Evolutionary conservation across 23 red algal species (phyloP).

Genomic region (Gracilaria caudata): DNA sequence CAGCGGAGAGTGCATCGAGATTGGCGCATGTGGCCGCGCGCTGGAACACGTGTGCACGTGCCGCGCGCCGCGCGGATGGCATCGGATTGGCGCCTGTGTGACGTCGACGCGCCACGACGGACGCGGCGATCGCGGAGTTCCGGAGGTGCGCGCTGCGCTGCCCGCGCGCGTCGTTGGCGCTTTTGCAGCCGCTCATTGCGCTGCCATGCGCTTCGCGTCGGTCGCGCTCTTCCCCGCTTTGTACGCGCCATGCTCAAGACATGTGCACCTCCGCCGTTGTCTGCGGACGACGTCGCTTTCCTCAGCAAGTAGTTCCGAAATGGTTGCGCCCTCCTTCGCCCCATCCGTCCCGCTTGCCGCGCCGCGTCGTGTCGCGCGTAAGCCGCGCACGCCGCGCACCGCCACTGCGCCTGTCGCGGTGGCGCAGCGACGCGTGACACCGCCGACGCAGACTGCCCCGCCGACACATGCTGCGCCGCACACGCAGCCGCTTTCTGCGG

Average conservation of each 20-base stretch:
- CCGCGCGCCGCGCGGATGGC: not conserved
- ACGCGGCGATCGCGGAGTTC: too few relatives aligned
- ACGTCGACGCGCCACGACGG: too few relatives aligned
- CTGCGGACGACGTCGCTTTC: too few relatives aligned
- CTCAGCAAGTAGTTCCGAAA: too few relatives aligned
- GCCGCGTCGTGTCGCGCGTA: conserved; percentile 24
- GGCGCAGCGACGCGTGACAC: conserved; percentile 21
- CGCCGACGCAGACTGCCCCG: not conserved
- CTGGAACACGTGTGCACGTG: not conserved
- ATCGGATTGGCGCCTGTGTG: too few relatives aligned
- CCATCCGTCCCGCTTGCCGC: not conserved
- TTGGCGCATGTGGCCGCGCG: not conserved
- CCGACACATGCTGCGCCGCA: not conserved
- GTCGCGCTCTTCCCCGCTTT: not conserved
- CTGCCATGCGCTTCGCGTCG: conserved; percentile 6
- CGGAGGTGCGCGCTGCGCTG: not conserved
- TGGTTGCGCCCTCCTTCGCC: conserved; percentile 8
- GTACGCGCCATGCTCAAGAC: not conserved
- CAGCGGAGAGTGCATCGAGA: too few relatives aligned
- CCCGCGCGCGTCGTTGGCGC: conserved; percentile 1
- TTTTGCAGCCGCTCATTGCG: conserved; percentile 8
- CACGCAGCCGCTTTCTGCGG: not conserved
- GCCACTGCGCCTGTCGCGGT: not conserved
- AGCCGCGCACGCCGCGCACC: conserved; percentile 22
- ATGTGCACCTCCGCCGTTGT: not conserved